Percentiles rank a stretch among this genome's conserved stretches.
Evolutionary conservation across 108 stramenopile species (phyloP).

Genomic region (Discostella pseudostelligera): DNA sequence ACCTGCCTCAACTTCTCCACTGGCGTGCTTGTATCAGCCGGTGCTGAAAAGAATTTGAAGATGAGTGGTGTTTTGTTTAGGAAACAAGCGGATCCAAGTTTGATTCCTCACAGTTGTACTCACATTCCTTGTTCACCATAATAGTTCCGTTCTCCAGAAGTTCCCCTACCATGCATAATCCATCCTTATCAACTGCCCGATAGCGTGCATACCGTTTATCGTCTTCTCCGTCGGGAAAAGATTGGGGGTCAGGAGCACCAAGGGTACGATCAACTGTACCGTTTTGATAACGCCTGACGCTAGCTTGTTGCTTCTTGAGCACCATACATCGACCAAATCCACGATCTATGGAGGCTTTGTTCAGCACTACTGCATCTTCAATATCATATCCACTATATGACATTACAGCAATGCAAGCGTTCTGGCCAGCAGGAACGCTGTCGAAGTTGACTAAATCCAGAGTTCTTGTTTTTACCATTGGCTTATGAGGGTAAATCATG

Average conservation of each 20-base stretch:
- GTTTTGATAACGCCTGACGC: constrained; percentile 91
- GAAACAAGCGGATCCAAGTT: neutral
- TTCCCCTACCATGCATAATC: constrained; percentile 91
- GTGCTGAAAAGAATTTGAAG: constrained; percentile 22
- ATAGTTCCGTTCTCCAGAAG: constrained; percentile 77
- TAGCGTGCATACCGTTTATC: constrained; percentile 84
- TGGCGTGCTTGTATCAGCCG: constrained; percentile 59
- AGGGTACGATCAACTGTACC: constrained; percentile 88
- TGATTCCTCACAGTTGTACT: constrained; percentile 11
- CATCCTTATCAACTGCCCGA: constrained; percentile 89
- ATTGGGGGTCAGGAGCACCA: constrained; percentile 69
- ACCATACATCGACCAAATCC: constrained; percentile 97
- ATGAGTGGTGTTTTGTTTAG: neutral
- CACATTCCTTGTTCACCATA: constrained; percentile 94
- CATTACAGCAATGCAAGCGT: constrained; percentile 98
- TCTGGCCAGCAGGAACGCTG: constrained; percentile 96
- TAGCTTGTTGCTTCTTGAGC: constrained; percentile 79
- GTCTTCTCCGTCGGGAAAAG: constrained; percentile 70
- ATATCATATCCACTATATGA: constrained; percentile 99
- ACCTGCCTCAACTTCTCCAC: constrained; percentile 50
- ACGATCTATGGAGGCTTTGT: constrained; percentile 96
- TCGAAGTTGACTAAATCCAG: constrained; percentile 96
- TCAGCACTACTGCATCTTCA: constrained; percentile 98
- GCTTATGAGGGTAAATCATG: constrained; percentile 98
- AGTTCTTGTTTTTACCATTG: constrained; percentile 94